phyloP scores from a whole-genome alignment of 2,329 filamentous ascomycete species.

The Bipolaris sorokiniana region DNA sequence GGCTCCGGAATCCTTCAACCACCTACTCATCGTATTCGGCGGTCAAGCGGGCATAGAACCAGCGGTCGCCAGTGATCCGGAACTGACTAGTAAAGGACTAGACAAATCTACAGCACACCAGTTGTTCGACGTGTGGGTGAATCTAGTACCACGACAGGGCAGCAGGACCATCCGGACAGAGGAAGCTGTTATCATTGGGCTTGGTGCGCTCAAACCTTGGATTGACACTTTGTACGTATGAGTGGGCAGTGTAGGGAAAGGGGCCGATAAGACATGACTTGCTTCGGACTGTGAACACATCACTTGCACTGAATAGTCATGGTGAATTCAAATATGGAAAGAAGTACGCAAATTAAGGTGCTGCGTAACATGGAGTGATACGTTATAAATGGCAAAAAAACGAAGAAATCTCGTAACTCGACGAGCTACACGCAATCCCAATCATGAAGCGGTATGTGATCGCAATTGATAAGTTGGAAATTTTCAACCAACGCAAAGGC shows the following conservation, averaged over 20 bases:
- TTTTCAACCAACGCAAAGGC: too few species aligned
- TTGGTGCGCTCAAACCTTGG: slow-evolving; percentile 68
- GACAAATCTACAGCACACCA: slow-evolving; percentile 68
- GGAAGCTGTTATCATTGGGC: slow-evolving; percentile 78
- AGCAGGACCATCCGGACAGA: slow-evolving; percentile 84
- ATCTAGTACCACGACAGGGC: slow-evolving; percentile 79
- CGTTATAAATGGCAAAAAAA: too few species aligned
- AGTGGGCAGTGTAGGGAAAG: not conserved
- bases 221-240: slow-evolving; percentile 31
- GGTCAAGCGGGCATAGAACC: slow-evolving; percentile 80
- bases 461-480: too few species aligned
- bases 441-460: too few species aligned
- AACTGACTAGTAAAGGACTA: slow-evolving; percentile 67
- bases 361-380: too few species aligned
- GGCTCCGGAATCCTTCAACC: slow-evolving; percentile 61
- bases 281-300: not conserved
- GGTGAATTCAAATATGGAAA: not conserved
- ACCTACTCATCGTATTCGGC: slow-evolving; percentile 80
- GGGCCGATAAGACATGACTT: too few species aligned
- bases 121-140: slow-evolving; percentile 84
- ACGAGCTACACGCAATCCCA: too few species aligned
- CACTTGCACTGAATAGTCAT: not conserved
- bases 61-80: slow-evolving; percentile 68
- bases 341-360: not conserved
- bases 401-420: too few species aligned